These are phyloP conservation scores for Pseudonitzschia multistriata DNA, from an alignment of 108 stramenopile genomes.

Conservation along the genomic window DNA sequence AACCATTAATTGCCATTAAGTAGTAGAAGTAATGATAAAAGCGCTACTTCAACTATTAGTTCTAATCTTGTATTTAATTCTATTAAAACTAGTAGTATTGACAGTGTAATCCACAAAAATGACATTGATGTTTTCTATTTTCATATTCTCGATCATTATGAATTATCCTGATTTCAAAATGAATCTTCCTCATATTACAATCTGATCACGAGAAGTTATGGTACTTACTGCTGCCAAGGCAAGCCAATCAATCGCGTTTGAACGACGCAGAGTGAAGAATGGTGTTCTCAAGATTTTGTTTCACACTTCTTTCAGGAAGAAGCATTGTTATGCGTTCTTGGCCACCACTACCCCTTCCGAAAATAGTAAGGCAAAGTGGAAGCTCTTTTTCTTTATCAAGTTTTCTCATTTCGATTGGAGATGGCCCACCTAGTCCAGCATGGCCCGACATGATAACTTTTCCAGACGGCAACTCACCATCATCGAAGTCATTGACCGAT, in stretches of 20 bases:
- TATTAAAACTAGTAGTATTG: too few relatives aligned
- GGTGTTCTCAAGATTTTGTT: slow-evolving; percentile 53
- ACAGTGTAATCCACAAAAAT: too few relatives aligned
- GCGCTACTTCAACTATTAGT: too few relatives aligned
- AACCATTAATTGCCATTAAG: too few relatives aligned
- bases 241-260: slow-evolving; percentile 19
- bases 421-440: slow-evolving; percentile 74
- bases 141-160: background rate
- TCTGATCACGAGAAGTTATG: too few relatives aligned
- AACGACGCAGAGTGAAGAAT: slow-evolving; percentile 30
- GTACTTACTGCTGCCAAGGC: too few relatives aligned
- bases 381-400: slow-evolving; percentile 44
- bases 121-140: too few relatives aligned
- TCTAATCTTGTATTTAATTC: too few relatives aligned
- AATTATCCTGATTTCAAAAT: too few relatives aligned
- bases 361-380: slow-evolving; percentile 41
- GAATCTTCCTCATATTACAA: too few relatives aligned
- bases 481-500: slow-evolving; percentile 70
- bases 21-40: too few relatives aligned
- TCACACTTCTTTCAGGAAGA: slow-evolving; percentile 26
- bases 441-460: slow-evolving; percentile 77
- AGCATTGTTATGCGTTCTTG: slow-evolving; percentile 62
- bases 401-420: slow-evolving; percentile 71
- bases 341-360: slow-evolving; percentile 56
- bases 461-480: slow-evolving; percentile 67